phyloP scores from a whole-genome alignment of 306 rosid genomes.

The Medicago arabica region DNA sequence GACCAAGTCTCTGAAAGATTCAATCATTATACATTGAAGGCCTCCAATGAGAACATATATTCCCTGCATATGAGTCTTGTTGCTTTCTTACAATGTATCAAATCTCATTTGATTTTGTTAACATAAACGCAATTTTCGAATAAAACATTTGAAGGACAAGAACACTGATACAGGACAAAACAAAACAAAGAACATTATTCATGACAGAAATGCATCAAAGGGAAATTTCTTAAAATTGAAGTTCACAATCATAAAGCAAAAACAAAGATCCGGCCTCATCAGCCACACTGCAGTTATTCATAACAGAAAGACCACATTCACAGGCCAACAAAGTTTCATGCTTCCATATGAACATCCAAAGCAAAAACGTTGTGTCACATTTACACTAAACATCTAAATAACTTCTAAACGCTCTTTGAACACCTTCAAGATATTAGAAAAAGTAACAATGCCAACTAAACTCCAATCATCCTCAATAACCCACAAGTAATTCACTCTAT shows the following conservation, averaged over 20 bases:
- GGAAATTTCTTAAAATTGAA: constrained; percentile 8
- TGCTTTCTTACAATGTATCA: constrained; percentile 4
- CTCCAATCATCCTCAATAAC: constrained; percentile 90
- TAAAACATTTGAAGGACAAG: background rate
- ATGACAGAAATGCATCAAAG: constrained; percentile 5
- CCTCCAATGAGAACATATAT: background rate
- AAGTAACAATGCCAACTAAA: constrained; percentile 85
- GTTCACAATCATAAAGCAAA: constrained; percentile 21
- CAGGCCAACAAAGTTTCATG: constrained; percentile 27
- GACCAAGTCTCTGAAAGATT: background rate
- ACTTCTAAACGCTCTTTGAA: constrained; percentile 73
- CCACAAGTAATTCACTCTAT: constrained; percentile 91
- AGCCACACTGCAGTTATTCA: constrained; percentile 33
- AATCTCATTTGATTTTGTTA: constrained; percentile 8
- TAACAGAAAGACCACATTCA: constrained; percentile 21
- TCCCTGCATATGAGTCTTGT: background rate
- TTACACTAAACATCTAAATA: constrained; percentile 17
- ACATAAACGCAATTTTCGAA: background rate
- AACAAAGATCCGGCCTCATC: constrained; percentile 30
- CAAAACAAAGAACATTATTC: constrained; percentile 7
- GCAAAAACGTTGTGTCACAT: constrained; percentile 29
- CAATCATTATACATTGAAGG: background rate
- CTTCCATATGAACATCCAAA: constrained; percentile 31
- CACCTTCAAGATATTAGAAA: constrained; percentile 75
- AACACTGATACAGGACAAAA: background rate